phyloP scores from a whole-genome alignment of 78 protist genomes.

The Dictyostelium capitatum region DNA sequence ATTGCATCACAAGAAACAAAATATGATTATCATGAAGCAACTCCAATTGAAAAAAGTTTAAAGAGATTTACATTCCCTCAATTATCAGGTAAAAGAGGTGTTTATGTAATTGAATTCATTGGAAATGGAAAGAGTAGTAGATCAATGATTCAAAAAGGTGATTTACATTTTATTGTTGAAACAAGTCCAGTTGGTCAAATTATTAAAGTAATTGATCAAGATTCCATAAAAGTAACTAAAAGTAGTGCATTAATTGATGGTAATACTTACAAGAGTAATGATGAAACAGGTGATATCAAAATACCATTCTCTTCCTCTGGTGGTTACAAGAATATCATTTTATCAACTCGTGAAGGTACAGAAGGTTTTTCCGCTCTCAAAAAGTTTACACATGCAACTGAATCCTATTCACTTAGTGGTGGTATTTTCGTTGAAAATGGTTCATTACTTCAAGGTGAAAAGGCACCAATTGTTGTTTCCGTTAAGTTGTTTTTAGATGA shows the following conservation, averaged over 20 bases:
- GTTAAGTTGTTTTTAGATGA: slow-evolving; percentile 26
- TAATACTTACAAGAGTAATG: slow-evolving; percentile 43
- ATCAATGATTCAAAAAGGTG: slow-evolving; percentile 61
- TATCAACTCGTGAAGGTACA: background rate
- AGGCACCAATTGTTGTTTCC: slow-evolving; percentile 61
- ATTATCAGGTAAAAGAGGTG: slow-evolving; percentile 64
- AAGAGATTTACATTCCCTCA: slow-evolving; percentile 43
- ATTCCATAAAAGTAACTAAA: slow-evolving; percentile 35
- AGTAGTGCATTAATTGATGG: slow-evolving; percentile 30
- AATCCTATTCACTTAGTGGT: slow-evolving; percentile 16
- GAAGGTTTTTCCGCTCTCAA: slow-evolving; percentile 44
- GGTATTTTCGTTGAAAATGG: slow-evolving; percentile 54
- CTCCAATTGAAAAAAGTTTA: slow-evolving; percentile 36
- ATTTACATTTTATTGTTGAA: background rate
- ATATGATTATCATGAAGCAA: slow-evolving; percentile 15
- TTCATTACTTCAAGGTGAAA: slow-evolving; percentile 57
- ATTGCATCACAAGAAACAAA: slow-evolving; percentile 50
- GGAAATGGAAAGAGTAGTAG: slow-evolving; percentile 77
- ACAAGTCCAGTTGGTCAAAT: slow-evolving; percentile 28
- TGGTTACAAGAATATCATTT: background rate
- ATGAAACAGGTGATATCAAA: slow-evolving; percentile 55
- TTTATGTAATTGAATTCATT: slow-evolving; percentile 74
- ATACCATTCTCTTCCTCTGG: slow-evolving; percentile 53
- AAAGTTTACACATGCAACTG: slow-evolving; percentile 26
- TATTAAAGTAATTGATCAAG: slow-evolving; percentile 61